Conservation (phyloP, 2,329 filamentous ascomycete species). For the Scleromitrula shiraiana region DNA sequence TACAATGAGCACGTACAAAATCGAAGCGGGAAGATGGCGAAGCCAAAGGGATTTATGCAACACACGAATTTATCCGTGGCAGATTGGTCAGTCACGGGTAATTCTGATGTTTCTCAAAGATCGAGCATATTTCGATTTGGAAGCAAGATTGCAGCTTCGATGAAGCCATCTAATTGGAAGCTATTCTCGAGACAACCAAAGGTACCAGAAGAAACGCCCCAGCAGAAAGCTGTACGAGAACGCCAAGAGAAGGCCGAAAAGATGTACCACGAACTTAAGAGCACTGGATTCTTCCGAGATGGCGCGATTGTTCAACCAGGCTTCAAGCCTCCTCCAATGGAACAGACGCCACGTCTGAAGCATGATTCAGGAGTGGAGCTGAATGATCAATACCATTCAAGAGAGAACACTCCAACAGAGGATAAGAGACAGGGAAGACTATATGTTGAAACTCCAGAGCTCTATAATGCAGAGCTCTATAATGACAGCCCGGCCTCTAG, state of each 20-base stretch:
- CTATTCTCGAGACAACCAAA: conserved; percentile 21
- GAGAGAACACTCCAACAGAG: conserved; percentile 13
- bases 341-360: conserved; percentile 12
- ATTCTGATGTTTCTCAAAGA: conserved; percentile 29
- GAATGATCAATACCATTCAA: conserved; percentile 8
- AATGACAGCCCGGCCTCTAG: conserved; percentile 8
- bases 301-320: conserved; percentile 24
- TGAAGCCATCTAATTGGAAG: conserved; percentile 46
- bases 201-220: conserved; percentile 34
- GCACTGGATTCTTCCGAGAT: conserved; percentile 36
- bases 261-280: conserved; percentile 46
- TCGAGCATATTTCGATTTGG: conserved; percentile 48
- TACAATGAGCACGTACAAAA: not conserved
- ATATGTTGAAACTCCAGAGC: conserved; percentile 17
- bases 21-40: conserved; percentile 14
- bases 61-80: conserved; percentile 13
- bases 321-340: conserved; percentile 2
- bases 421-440: conserved; percentile 23
- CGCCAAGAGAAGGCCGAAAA: conserved; percentile 39
- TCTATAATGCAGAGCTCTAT: conserved; percentile 7
- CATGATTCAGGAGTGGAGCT: conserved; percentile 26
- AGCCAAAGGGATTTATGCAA: conserved; percentile 12
- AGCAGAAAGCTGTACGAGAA: conserved; percentile 36
- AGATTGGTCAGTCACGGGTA: conserved; percentile 19
- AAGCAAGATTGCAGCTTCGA: conserved; percentile 43